A percentile compares a stretch with the other conserved stretches of the same genome.
Evolutionary conservation across 2,329 filamentous ascomycete genomes (phyloP).

Genomic region (Arthroderma sp.): DNA sequence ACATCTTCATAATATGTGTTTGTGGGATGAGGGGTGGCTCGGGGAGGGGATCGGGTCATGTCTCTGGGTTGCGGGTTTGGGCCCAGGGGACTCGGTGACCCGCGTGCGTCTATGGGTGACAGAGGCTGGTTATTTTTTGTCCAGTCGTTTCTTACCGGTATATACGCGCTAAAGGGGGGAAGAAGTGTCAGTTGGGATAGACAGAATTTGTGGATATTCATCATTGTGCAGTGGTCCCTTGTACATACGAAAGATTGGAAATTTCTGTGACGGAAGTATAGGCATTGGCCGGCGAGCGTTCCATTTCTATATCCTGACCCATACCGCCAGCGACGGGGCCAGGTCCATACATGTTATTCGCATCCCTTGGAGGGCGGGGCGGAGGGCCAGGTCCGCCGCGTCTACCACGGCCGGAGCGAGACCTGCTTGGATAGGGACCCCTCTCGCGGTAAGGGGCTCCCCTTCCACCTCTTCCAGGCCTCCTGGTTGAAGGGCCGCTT

Average conservation of each 20-base stretch:
- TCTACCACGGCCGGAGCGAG: slow-evolving; percentile 17
- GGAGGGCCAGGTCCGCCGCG: slow-evolving; percentile 19
- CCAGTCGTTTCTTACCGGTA: slow-evolving; percentile 38
- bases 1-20: slow-evolving; percentile 81
- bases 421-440: slow-evolving; percentile 12
- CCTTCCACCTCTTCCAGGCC: slow-evolving; percentile 32
- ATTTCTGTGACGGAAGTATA: not conserved
- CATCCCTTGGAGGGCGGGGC: not conserved
- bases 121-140: slow-evolving; percentile 10
- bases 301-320: slow-evolving; percentile 69
- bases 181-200: not conserved
- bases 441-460: slow-evolving; percentile 24
- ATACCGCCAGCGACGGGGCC: slow-evolving; percentile 30
- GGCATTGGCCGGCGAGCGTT: slow-evolving; percentile 49
- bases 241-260: slow-evolving; percentile 10
- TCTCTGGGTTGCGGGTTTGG: slow-evolving; percentile 9
- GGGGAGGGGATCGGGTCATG: slow-evolving; percentile 20
- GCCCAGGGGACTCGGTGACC: slow-evolving; percentile 9
- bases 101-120: slow-evolving; percentile 11
- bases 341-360: not conserved
- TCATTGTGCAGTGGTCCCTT: slow-evolving; percentile 14
- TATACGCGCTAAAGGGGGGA: slow-evolving; percentile 21
- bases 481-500: slow-evolving; percentile 16
- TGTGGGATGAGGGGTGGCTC: slow-evolving; percentile 22
- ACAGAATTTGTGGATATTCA: not conserved